phyloP scores from a whole-genome alignment of 129 eudicot genomes.

The Ambrosia artemisiifolia region DNA sequence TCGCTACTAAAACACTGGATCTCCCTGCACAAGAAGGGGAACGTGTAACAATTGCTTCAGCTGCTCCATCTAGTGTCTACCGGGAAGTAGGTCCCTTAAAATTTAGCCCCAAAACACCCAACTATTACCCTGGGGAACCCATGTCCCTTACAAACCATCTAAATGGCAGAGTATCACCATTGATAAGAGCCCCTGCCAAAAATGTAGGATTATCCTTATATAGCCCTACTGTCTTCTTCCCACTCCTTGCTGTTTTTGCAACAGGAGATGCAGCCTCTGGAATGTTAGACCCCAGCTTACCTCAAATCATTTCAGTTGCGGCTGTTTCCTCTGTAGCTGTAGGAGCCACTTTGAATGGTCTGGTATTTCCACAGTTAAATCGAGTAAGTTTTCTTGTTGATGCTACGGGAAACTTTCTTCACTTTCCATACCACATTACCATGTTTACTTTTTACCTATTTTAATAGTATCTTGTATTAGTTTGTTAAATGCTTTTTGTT shows the following conservation, averaged over 20 bases:
- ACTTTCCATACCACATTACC: conserved; percentile 2
- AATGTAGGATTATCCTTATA: conserved; percentile 50
- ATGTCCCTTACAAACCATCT: conserved; percentile 82
- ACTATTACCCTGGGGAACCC: conserved; percentile 88
- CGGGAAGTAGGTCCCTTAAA: conserved; percentile 85
- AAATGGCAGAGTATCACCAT: conserved; percentile 72
- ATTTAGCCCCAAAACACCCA: conserved; percentile 73
- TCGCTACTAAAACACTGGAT: conserved; percentile 94
- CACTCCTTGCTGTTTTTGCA: conserved; percentile 64
- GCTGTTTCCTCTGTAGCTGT: conserved; percentile 78
- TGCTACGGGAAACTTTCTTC: conserved; percentile 1
- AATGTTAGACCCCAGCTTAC: conserved; percentile 84
- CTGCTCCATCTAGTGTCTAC: conserved; percentile 82
- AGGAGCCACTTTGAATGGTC: conserved; percentile 67
- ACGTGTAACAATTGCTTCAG: conserved; percentile 84
- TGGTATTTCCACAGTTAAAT: conserved; percentile 70
- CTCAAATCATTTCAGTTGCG: conserved; percentile 66
- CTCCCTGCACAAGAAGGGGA: conserved; percentile 97
- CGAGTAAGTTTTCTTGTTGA: conserved; percentile 48
- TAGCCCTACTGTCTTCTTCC: conserved; percentile 68
- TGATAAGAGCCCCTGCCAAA: conserved; percentile 75
- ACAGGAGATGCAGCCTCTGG: conserved; percentile 90
- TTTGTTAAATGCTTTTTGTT: conserved; percentile 11
- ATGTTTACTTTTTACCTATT: background rate
- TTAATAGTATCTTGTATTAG: background rate